Evolutionary conservation across 768 basidiomycete genomes (phyloP).

Genomic region (Artomyces pyxidatus): DNA sequence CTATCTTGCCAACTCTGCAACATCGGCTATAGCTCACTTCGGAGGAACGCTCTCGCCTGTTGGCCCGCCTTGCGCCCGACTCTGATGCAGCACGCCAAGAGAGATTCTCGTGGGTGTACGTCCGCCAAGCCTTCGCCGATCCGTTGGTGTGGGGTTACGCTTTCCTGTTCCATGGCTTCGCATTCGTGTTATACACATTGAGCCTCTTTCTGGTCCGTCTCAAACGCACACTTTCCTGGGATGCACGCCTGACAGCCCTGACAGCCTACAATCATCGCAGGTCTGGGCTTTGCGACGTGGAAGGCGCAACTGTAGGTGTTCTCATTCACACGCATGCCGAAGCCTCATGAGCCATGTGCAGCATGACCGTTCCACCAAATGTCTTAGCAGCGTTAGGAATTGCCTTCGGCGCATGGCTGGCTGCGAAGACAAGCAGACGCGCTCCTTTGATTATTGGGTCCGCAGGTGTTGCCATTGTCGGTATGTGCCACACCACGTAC

Average conservation of each 20-base stretch:
- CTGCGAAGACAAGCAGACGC: conserved; percentile 36
- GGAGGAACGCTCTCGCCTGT: conserved; percentile 39
- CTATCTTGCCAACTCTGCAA: no score
- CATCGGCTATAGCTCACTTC: no score
- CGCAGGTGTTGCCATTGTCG: conserved; percentile 43
- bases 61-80: conserved; percentile 42
- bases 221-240: no score
- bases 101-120: conserved; percentile 49
- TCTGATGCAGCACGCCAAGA: conserved; percentile 47
- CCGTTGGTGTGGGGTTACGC: conserved; percentile 56
- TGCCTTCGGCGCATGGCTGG: conserved; percentile 42
- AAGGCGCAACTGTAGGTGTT: conserved; percentile 50
- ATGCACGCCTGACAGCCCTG: background rate
- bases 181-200: conserved; percentile 50
- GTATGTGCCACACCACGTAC: conserved; percentile 24
- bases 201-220: conserved; percentile 46
- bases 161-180: conserved; percentile 52
- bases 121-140: conserved; percentile 47
- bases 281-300: conserved; percentile 51
- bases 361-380: conserved; percentile 56
- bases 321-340: no score
- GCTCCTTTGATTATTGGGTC: conserved; percentile 47
- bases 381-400: conserved; percentile 41
- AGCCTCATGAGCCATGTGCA: no score
- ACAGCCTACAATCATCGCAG: conserved; percentile 52